phyloP scores from a whole-genome alignment of 192 early-diverging fungal genomes.

The Rhizophagus sp. region DNA sequence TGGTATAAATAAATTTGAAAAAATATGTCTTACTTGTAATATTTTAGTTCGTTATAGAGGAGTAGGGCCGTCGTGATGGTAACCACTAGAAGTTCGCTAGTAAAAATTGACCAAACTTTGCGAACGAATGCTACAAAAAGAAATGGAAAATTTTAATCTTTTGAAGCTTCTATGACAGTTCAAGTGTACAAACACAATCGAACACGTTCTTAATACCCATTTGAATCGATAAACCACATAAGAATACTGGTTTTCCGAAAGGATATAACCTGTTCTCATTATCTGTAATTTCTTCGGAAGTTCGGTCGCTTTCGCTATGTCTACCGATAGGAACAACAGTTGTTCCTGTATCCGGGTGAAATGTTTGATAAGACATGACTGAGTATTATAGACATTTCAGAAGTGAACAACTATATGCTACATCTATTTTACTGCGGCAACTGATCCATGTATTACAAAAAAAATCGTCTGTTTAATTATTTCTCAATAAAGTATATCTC shows the following conservation, averaged over 20 bases:
- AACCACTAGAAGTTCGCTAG: background rate
- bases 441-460: no score
- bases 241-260: slow-evolving; percentile 24
- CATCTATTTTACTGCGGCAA: no score
- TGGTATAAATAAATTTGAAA: background rate
- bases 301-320: background rate
- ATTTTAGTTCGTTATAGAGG: background rate
- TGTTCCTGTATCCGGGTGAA: background rate
- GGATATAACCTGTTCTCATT: slow-evolving; percentile 10
- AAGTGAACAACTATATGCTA: no score
- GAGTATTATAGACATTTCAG: no score
- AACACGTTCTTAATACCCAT: slow-evolving; percentile 19
- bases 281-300: background rate
- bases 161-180: background rate
- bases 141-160: background rate
- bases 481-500: no score
- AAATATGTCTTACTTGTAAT: slow-evolving; percentile 1
- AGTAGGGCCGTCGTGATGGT: background rate
- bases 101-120: slow-evolving; percentile 17
- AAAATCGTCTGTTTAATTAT: no score
- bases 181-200: background rate
- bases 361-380: background rate
- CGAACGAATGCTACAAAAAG: slow-evolving; percentile 22
- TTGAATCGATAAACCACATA: background rate
- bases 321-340: no score